Conservation (phyloP, 305 asterid species). For the Solanum hybrid region DNA sequence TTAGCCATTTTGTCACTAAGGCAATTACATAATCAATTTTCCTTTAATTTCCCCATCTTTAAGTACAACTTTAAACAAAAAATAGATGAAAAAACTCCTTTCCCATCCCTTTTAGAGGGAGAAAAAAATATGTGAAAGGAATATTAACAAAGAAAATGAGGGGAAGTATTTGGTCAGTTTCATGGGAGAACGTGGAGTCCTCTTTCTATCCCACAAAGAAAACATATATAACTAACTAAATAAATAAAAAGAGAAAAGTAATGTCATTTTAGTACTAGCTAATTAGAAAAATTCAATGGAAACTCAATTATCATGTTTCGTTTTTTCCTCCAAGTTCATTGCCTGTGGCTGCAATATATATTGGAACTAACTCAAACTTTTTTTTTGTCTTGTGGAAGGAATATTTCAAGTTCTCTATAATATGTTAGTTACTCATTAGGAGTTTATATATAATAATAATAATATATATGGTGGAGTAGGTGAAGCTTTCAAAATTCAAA, state of each 20-base stretch:
- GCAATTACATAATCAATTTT: not conserved
- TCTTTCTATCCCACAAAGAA: not conserved
- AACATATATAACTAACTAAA: not conserved
- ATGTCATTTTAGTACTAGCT: not conserved
- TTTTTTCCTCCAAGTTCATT: not conserved
- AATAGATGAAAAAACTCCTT: not conserved
- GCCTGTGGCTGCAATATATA: not conserved
- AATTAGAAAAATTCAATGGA: not conserved
- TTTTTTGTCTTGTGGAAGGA: not conserved
- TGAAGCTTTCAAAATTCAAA: not conserved
- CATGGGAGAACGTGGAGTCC: not conserved
- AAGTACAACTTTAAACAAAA: not conserved
- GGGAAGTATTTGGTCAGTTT: constrained; percentile 4
- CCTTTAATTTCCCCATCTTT: not conserved
- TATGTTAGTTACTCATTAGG: not conserved
- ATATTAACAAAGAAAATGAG: not conserved
- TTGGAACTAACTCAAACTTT: not conserved
- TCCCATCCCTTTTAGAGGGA: not conserved
- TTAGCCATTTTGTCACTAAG: not conserved
- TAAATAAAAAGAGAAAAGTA: not conserved
- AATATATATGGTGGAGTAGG: not conserved
- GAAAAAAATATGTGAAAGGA: not conserved
- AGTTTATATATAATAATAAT: not conserved
- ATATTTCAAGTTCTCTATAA: not conserved
- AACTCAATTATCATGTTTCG: not conserved